Evolutionary conservation across 2,329 filamentous ascomycete species (phyloP).

Genomic region (Ascochyta lentis): DNA sequence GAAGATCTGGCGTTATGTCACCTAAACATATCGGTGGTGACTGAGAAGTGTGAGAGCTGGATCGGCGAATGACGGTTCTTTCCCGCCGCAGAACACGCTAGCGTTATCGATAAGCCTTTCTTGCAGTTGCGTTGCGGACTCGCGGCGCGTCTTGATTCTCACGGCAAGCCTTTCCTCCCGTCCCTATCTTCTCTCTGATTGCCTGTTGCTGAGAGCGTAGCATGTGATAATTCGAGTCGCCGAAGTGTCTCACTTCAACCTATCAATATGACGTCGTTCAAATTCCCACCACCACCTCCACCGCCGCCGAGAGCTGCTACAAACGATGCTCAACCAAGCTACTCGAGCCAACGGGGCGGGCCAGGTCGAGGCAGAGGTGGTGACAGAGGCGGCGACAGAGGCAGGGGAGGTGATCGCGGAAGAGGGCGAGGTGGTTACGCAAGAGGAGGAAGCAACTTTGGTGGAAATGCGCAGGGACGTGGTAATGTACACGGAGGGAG

Average conservation of each 20-base stretch:
- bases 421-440: slow-evolving; percentile 29
- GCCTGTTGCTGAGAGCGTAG: neutral
- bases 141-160: neutral
- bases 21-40: slow-evolving; percentile 15
- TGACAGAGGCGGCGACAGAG: slow-evolving; percentile 21
- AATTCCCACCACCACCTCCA: slow-evolving; percentile 59
- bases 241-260: slow-evolving; percentile 10
- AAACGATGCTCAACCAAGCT: slow-evolving; percentile 33
- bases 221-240: slow-evolving; percentile 2
- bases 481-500: slow-evolving; percentile 24
- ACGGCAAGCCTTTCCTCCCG: too few species aligned
- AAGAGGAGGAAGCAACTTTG: slow-evolving; percentile 30
- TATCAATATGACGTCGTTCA: slow-evolving; percentile 46
- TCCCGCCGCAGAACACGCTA: slow-evolving; percentile 12
- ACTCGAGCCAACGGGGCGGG: slow-evolving; percentile 41
- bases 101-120: slow-evolving; percentile 16
- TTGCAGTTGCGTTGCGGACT: slow-evolving; percentile 5
- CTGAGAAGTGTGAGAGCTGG: slow-evolving; percentile 11
- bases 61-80: slow-evolving; percentile 19
- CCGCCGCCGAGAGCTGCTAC: slow-evolving; percentile 46
- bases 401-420: slow-evolving; percentile 36
- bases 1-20: slow-evolving; percentile 18
- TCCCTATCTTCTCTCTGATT: too few species aligned
- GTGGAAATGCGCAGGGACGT: slow-evolving; percentile 27
- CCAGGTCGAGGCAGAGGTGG: slow-evolving; percentile 39